A percentile compares a stretch with the other conserved stretches of the same genome.
These are phyloP conservation scores for Hymenoscyphus scutula DNA, from an alignment of 2,329 filamentous ascomycete species.

Conservation along the genomic window DNA sequence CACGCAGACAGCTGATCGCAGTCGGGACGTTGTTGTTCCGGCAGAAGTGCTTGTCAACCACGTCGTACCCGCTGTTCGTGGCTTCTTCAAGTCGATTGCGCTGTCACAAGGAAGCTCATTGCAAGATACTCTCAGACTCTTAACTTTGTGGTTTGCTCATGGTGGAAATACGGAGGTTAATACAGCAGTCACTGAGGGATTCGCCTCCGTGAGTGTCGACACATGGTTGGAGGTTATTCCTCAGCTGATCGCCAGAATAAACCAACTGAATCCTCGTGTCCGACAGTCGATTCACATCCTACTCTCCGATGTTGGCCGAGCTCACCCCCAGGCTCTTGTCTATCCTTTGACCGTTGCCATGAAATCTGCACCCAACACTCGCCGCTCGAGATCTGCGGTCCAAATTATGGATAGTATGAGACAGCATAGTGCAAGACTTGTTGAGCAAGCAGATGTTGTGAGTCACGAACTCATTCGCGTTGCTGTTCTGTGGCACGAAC, in stretches of 20 bases:
- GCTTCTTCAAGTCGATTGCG: constrained; percentile 97
- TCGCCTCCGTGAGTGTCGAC: constrained; percentile 88
- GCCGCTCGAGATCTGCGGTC: constrained; percentile 81
- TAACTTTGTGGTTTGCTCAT: constrained; percentile 96
- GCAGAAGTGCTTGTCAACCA: constrained; percentile 73
- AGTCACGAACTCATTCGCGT: constrained; percentile 97
- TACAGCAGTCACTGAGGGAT: constrained; percentile 82
- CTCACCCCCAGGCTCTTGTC: constrained; percentile 92
- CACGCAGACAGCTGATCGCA: constrained; percentile 23
- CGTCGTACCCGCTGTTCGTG: constrained; percentile 89
- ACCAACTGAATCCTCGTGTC: constrained; percentile 86
- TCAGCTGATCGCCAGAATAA: constrained; percentile 95
- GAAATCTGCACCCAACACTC: constrained; percentile 82
- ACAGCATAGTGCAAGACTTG: constrained; percentile 85
- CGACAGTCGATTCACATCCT: constrained; percentile 89
- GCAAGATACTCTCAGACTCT: constrained; percentile 87
- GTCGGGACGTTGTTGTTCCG: constrained; percentile 47
- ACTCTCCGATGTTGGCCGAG: constrained; percentile 86
- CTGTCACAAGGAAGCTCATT: constrained; percentile 88
- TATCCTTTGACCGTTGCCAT: constrained; percentile 97
- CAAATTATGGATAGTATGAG: constrained; percentile 99
- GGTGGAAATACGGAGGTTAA: constrained; percentile 88
- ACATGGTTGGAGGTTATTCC: constrained; percentile 99
- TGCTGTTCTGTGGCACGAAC: constrained; percentile 96
- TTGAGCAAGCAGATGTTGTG: constrained; percentile 92